Evolutionary conservation across 345 rosid genomes (phyloP).

Genomic region (Pistacia atlantica): DNA sequence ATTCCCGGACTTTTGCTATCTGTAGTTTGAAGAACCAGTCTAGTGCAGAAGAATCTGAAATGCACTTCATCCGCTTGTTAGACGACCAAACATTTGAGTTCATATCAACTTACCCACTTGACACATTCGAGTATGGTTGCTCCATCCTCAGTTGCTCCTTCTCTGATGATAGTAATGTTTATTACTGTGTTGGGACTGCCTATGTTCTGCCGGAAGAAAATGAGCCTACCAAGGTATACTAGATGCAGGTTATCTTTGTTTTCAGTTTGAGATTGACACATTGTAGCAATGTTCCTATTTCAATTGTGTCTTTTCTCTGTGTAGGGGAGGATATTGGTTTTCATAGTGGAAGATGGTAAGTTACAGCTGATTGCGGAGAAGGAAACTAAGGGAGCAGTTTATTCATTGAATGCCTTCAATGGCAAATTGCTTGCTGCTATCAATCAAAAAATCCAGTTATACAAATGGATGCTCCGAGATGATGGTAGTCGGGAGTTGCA

Average conservation of each 20-base stretch:
- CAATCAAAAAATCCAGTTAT: constrained; percentile 87
- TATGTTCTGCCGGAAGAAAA: constrained; percentile 89
- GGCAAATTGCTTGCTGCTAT: constrained; percentile 95
- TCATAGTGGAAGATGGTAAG: constrained; percentile 82
- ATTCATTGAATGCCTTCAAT: constrained; percentile 83
- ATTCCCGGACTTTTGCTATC: constrained; percentile 85
- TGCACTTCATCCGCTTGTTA: constrained; percentile 74
- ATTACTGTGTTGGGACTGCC: constrained; percentile 94
- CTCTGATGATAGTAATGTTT: constrained; percentile 71
- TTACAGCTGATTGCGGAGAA: constrained; percentile 87
- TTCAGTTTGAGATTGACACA: not conserved
- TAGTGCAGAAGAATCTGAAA: constrained; percentile 75
- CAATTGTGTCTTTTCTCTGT: constrained; percentile 3
- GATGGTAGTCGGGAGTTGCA: constrained; percentile 86
- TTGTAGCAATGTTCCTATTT: not conserved
- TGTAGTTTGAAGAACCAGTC: constrained; percentile 76
- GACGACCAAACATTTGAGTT: constrained; percentile 88
- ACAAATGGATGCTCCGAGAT: constrained; percentile 92
- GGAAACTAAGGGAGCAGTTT: constrained; percentile 93
- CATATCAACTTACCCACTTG: constrained; percentile 79
- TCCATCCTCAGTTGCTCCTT: constrained; percentile 93
- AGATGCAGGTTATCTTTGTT: not conserved
- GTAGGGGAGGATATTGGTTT: constrained; percentile 91
- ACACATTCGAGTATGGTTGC: constrained; percentile 84
- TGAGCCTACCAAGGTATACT: constrained; percentile 80